A percentile compares a stretch with the other conserved stretches of the same genome.
phyloP scores from a whole-genome alignment of 208 protist genomes.

The Leishmania tarentolae region DNA sequence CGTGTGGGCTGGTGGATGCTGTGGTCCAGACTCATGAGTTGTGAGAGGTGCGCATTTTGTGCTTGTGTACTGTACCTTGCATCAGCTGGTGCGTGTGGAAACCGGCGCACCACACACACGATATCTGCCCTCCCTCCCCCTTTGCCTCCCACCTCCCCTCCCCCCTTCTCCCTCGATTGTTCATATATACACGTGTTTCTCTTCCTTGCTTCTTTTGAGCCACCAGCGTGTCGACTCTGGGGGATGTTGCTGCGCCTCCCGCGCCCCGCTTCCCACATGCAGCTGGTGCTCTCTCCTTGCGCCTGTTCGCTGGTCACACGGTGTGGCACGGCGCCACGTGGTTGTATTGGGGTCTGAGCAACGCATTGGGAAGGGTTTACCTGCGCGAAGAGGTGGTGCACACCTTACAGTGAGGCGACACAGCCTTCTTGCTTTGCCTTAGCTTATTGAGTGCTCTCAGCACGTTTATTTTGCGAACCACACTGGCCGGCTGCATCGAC shows the following conservation, averaged over 20 bases:
- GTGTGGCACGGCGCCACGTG: not conserved
- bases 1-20: not conserved
- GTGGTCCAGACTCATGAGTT: too few species aligned
- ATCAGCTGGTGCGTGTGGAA: not conserved
- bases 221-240: not conserved
- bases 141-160: not conserved
- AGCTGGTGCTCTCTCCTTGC: not conserved
- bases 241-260: not conserved
- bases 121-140: not conserved
- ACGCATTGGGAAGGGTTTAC: not conserved
- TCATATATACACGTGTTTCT: not conserved
- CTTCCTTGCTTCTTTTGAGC: not conserved
- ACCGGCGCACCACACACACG: not conserved
- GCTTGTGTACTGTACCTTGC: not conserved
- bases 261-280: not conserved
- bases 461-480: not conserved
- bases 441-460: not conserved
- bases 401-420: not conserved
- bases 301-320: not conserved
- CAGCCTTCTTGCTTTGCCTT: not conserved
- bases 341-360: not conserved
- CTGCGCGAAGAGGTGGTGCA: not conserved
- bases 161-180: not conserved
- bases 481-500: not conserved
- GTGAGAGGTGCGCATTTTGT: not conserved